These are phyloP conservation scores for Taphrina flavorubra DNA, from an alignment of 1,139 yeast genomes.

Conservation along the genomic window DNA sequence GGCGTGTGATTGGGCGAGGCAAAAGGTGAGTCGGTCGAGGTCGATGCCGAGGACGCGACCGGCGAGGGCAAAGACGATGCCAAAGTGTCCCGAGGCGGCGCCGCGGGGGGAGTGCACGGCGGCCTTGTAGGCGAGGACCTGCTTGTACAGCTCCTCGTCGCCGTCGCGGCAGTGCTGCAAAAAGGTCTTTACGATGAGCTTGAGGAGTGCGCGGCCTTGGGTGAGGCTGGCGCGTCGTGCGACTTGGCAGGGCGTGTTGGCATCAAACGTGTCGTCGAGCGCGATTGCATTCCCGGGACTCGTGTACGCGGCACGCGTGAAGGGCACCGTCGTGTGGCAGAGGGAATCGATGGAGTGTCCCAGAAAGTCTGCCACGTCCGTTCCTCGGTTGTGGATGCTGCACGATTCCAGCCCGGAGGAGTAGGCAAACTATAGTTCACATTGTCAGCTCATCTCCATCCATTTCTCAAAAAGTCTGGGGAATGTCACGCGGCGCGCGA, in stretches of 20 bases:
- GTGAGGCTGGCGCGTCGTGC: conserved; percentile 39
- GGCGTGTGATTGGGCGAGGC: conserved; percentile 36
- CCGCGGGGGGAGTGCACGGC: neutral
- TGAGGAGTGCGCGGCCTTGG: conserved; percentile 42
- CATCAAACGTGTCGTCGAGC: conserved; percentile 39
- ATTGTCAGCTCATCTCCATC: too few relatives aligned
- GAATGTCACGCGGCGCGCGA: too few relatives aligned
- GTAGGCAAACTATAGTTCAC: conserved; percentile 39
- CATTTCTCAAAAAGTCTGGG: neutral
- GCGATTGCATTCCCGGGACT: conserved; percentile 19
- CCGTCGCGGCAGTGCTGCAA: conserved; percentile 11
- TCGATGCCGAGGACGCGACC: conserved; percentile 37
- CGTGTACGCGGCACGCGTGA: conserved; percentile 32
- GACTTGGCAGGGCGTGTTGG: conserved; percentile 41
- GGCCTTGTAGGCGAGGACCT: conserved; percentile 13
- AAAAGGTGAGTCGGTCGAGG: conserved; percentile 26
- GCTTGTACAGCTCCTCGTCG: conserved; percentile 1
- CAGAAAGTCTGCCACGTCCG: conserved; percentile 33
- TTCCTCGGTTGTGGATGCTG: conserved; percentile 25
- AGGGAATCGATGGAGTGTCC: conserved; percentile 32
- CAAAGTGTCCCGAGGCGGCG: conserved; percentile 40
- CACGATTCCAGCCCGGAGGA: conserved; percentile 43
- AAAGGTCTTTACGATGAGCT: conserved; percentile 28
- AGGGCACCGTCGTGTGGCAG: conserved; percentile 34
- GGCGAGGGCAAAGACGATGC: conserved; percentile 41